Conservation (phyloP, 2,329 filamentous ascomycete species). For the Colletotrichum ledebouriae region DNA sequence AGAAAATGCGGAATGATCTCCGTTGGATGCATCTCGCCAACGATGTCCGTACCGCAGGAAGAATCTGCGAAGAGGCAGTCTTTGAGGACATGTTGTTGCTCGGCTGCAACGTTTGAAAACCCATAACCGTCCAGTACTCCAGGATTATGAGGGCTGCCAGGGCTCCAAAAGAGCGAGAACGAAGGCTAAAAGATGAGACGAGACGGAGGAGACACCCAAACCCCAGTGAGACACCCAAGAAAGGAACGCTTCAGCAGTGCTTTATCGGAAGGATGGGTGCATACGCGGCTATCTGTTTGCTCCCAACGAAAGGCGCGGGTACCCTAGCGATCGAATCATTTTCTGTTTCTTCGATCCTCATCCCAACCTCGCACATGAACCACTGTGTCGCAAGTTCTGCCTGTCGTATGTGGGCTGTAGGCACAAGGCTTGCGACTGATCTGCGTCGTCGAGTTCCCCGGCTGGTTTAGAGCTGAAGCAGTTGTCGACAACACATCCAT, state of each 20-base stretch:
- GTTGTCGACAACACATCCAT: constrained; percentile 5
- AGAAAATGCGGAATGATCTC: constrained; percentile 28
- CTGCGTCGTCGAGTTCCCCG: neutral
- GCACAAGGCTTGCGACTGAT: neutral
- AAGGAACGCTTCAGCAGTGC: constrained; percentile 6
- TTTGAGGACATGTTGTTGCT: constrained; percentile 27
- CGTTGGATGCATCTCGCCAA: constrained; percentile 27
- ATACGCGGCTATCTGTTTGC: neutral
- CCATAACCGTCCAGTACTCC: neutral
- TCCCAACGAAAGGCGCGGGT: too few species aligned
- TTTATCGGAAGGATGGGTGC: neutral
- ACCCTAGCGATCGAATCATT: neutral
- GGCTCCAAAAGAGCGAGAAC: constrained; percentile 15
- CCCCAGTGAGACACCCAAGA: constrained; percentile 24
- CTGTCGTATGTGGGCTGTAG: neutral
- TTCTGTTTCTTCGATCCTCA: neutral
- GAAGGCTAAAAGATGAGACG: constrained; percentile 37
- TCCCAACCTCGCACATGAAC: neutral
- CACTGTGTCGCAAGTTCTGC: neutral
- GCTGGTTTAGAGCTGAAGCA: constrained; percentile 12
- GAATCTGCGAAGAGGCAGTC: constrained; percentile 16
- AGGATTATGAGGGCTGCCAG: constrained; percentile 14
- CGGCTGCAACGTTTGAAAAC: neutral
- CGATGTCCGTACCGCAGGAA: constrained; percentile 20
- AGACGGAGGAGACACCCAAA: constrained; percentile 21